Base-by-base conservation (phyloP, 2,329 filamentous ascomycete genomes). In the Elsinoe necatrix region DNA sequence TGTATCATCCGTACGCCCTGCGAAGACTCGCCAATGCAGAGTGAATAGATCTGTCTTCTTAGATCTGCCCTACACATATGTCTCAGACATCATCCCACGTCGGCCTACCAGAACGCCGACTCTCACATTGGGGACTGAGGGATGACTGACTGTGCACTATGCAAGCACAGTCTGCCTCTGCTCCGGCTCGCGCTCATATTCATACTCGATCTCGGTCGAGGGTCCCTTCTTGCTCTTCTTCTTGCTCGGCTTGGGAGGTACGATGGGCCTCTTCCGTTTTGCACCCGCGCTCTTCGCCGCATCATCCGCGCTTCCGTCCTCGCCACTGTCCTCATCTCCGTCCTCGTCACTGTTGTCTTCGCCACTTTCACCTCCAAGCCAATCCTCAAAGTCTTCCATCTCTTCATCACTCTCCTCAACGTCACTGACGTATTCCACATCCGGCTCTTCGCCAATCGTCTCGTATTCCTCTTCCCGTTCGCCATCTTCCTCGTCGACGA, bases 401-500 rank as follows among this genome's bases (percentile, higher is more conserved):
- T 80, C 75, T 59, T 91, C 87, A 62, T 86, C 87, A 67, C 71
- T 73, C 61, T 77, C 74, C 47, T 91, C 91, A 57, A 95, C 74
- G 69, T 96, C 93, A 67, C 87, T 92, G 58, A 97, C 89, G 66
- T 96, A 97, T 75, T 97, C 90, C 47, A 97, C 86, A 59, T 86
- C 81, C 45, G 83, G 87, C 43, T 66, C 62, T 42, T 82, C 81
- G 34, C 65, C 61, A 60, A 81, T 78, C 27, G 74, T 69, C 63
- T 87, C 85, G 60, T 83, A 80, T 65, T 87, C 84, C 41, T 83
- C 77, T 56, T 86, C 84, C 16, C 77, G 75, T 34, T 84, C 81
- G 41, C 41, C 41, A 48, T 87, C 82, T 3, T 88, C 85, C 23
- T 90, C 87, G 34, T 87, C 84, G 63, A 88, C 84, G 61, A 95